Base-by-base conservation (phyloP, 306 rosid genomes). In the Fragaria iinumae region DNA sequence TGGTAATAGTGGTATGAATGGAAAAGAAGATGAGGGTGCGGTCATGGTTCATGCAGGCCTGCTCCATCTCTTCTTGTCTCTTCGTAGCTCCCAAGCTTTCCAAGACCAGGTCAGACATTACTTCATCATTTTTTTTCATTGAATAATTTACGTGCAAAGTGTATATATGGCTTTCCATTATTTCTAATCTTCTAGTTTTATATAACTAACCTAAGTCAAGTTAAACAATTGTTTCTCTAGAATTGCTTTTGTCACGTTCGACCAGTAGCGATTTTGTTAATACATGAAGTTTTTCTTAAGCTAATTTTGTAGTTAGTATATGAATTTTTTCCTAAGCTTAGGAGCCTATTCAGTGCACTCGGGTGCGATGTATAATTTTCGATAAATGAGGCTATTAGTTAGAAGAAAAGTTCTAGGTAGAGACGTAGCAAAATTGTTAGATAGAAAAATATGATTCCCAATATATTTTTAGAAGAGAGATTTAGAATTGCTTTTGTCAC, bases 21-120 rank as follows among this genome's bases (percentile, higher is more conserved):
- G 50, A 11, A 75, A 68, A 11, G 93, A 86, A 34, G 82, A 71
- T 38, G 86, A 77, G 70, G 87, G 73, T 3, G 84, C 87, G 12
- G 87, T 81, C 62, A 88, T 88, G 98, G 93, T 90, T 74, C 90
- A 89, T 59, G 86, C 85, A 5, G 91, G 85, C 47, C 77, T 91
- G 78, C 67, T 94, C 2, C 63, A 82, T 18, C 87, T 88, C 45
- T 90, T 88, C 75, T 39, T 67, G 0, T 79, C 88, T 0, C 64
- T 91, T 11, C 69, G 53, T 84, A 25, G 45, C 17, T 79, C 84
- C 1, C 44, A 64, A 18, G 49, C 52, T 50, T 76, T 92, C 79
- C 71, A 75, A n/a, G 67, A 65, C 38, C 96, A 87, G 98, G 98
- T 94, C 71, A 17, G 83, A 66, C 70, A 2, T 5, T 62, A 5